phyloP scores from a whole-genome alignment of 306 rosid genomes.

The Benincasa hispida region DNA sequence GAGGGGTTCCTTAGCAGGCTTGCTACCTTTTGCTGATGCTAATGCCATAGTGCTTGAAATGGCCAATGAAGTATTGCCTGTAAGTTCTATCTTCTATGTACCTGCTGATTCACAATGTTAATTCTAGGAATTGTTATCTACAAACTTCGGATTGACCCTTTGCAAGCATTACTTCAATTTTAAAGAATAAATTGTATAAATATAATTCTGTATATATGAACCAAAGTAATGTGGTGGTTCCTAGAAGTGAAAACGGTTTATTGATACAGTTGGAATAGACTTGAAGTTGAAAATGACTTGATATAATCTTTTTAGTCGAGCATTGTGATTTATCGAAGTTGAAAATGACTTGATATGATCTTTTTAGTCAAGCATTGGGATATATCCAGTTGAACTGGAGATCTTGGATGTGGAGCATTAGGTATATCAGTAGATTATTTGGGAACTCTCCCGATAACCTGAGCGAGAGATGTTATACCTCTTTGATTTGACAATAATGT shows the following conservation, averaged over 20 bases:
- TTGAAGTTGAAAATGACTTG: background rate
- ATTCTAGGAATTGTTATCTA: slow-evolving; percentile 5
- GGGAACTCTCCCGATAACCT: background rate
- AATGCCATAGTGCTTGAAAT: slow-evolving; percentile 86
- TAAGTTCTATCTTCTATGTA: slow-evolving; percentile 29
- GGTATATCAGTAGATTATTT: background rate
- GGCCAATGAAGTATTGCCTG: slow-evolving; percentile 93
- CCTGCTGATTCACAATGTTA: slow-evolving; percentile 13
- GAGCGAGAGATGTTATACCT: background rate
- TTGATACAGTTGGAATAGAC: background rate
- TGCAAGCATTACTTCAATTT: background rate
- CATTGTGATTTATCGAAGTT: background rate
- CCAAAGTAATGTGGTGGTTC: background rate
- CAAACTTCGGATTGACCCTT: background rate
- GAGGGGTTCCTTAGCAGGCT: slow-evolving; percentile 88
- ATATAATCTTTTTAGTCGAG: background rate
- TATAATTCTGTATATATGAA: background rate
- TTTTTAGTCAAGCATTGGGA: background rate
- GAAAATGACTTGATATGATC: background rate
- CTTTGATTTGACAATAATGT: background rate
- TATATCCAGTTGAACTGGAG: background rate
- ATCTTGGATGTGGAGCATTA: background rate
- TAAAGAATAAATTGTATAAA: background rate
- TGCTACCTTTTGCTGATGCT: slow-evolving; percentile 89
- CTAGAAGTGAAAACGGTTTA: background rate